These are phyloP conservation scores for Cardamine occulta DNA, from an alignment of 345 rosid species.

Conservation along the genomic window DNA sequence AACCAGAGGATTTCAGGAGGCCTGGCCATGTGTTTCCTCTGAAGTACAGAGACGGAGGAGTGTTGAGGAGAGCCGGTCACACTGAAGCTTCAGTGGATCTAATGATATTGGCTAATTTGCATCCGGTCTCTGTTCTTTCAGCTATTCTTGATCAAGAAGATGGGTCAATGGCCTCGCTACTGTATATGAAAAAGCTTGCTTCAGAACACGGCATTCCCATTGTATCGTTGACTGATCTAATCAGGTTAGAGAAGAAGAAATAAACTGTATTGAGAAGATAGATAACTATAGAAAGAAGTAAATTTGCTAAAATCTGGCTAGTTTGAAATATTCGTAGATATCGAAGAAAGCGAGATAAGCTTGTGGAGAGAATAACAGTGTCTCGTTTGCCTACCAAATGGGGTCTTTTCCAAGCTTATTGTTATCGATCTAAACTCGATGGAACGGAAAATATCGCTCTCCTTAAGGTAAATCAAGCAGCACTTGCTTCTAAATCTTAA, in stretches of 20 bases:
- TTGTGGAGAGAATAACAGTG: conserved; percentile 68
- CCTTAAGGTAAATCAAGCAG: conserved; percentile 59
- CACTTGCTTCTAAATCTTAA: conserved; percentile 11
- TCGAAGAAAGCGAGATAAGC: conserved; percentile 76
- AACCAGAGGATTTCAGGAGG: conserved; percentile 72
- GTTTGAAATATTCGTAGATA: conserved; percentile 49
- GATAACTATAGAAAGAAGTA: neutral
- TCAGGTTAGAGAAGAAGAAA: conserved; percentile 50
- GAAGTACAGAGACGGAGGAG: conserved; percentile 86
- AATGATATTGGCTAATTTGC: conserved; percentile 61
- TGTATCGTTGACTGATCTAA: conserved; percentile 78
- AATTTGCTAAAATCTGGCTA: neutral
- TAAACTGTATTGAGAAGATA: neutral
- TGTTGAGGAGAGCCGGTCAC: conserved; percentile 82
- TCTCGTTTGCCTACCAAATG: conserved; percentile 80
- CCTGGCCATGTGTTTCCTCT: conserved; percentile 96
- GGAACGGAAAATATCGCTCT: conserved; percentile 79
- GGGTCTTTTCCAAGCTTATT: conserved; percentile 74
- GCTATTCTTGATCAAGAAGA: conserved; percentile 68
- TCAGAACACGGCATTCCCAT: conserved; percentile 60
- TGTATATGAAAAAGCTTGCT: conserved; percentile 57
- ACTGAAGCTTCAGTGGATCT: conserved; percentile 90
- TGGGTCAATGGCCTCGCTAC: conserved; percentile 68
- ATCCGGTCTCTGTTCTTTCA: conserved; percentile 73
- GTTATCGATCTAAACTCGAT: conserved; percentile 76